Conservation (phyloP, 2,329 filamentous ascomycete genomes). For the Iodosphaeria phyllophila region DNA sequence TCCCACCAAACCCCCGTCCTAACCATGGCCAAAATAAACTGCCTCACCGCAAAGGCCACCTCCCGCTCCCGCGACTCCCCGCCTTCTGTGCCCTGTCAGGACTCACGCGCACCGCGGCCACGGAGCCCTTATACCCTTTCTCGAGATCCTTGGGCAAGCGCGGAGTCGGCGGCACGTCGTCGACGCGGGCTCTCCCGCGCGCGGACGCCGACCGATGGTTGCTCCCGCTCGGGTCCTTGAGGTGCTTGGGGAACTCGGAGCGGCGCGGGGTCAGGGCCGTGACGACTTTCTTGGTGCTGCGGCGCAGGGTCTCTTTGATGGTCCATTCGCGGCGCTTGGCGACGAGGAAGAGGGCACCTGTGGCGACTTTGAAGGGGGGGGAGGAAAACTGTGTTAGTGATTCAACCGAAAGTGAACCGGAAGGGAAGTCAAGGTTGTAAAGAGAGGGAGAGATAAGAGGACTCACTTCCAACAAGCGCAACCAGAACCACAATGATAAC, state of each 20-base stretch:
- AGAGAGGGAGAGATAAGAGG: neutral
- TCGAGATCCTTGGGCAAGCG: slow-evolving; percentile 37
- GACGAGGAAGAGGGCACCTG: slow-evolving; percentile 53
- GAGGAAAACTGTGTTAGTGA: slow-evolving; percentile 6
- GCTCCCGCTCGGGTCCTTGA: slow-evolving; percentile 22
- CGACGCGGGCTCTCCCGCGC: slow-evolving; percentile 24
- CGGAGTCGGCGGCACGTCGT: slow-evolving; percentile 42
- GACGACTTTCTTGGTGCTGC: slow-evolving; percentile 44
- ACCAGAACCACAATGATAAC: slow-evolving; percentile 51
- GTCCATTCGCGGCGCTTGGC: slow-evolving; percentile 79
- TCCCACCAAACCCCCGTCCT: no score
- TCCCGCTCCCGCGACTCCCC: slow-evolving; percentile 5
- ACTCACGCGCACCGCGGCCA: slow-evolving; percentile 15
- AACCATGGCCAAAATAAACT: neutral
- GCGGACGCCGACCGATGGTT: no score
- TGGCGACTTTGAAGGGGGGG: slow-evolving; percentile 33
- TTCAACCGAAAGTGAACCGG: no score
- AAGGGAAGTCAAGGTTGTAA: slow-evolving; percentile 1
- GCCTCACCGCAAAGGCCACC: neutral
- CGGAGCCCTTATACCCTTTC: slow-evolving; percentile 34
- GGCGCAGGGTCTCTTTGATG: slow-evolving; percentile 50
- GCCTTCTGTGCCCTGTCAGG: slow-evolving; percentile 9
- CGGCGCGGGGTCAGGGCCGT: slow-evolving; percentile 43
- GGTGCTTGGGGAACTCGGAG: slow-evolving; percentile 38
- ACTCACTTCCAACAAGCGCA: slow-evolving; percentile 50